Base-by-base conservation (phyloP, 164 flowering plant species). In the Pachysandra terminalis region DNA sequence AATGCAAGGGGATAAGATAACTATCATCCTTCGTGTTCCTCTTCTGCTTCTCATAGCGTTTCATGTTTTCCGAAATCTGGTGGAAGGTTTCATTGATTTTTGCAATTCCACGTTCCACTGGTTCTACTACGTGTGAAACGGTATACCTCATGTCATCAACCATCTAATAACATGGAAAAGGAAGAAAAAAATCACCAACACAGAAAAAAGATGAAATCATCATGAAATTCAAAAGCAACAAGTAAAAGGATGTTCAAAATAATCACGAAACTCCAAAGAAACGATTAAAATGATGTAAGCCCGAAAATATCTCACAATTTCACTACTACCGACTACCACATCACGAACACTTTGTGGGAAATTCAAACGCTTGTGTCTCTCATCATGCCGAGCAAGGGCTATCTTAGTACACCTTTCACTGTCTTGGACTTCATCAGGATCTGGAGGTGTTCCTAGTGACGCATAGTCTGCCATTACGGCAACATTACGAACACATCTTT, bases 101-200 rank as follows among this genome's bases (percentile, higher is more conserved):
- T 24, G 94, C 93, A 60, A 95, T 67, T 59, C 99, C 99, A 67
- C 96, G 84, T 61, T 95, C 99, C 9, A 95, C 93, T 14, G 99
- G 99, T 66, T 95, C 97, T 37, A 89, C 97, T 56, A 92, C 99
- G 64, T 95, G 99, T 5, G 97, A 87, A 49, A 95, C 97, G 16
- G 99, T 92, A 72, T 78, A 95, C 82, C 85, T 92, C 91, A 95
- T 88, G 84, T 95, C 99, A 74, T 89, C 96, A 15, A 87, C 97
- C 78, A 95, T 84, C 99, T 95, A 74, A 40, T 17, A 74, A 52
- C 22, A 73, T 16, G 75, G 7, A 63, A 27, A 27, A 55, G 40
- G 6, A 59, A 32, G 17, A 15, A 32, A 59, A 53, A 53, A 13
- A 49, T 16, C 15, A 40, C 19, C 37, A 51, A 68, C 25, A 59